A percentile compares a stretch with the other conserved stretches of the same genome.
phyloP scores from a whole-genome alignment of 805 yeast species.

The Blastobotrys terrestris region DNA sequence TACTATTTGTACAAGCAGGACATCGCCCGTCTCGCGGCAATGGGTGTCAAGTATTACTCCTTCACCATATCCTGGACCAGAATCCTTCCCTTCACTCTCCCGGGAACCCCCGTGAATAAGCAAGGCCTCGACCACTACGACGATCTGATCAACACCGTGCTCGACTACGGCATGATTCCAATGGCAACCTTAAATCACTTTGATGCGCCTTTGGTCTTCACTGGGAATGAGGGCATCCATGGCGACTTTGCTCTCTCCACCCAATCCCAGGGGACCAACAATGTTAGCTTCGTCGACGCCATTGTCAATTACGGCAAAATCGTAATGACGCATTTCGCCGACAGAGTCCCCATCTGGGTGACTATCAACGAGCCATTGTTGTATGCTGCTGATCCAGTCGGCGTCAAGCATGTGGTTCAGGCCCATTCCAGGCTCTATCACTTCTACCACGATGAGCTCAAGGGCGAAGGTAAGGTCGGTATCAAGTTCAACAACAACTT shows the following conservation, averaged over 20 bases:
- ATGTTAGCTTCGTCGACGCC: constrained; percentile 28
- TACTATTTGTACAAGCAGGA: constrained; percentile 34
- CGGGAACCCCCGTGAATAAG: constrained; percentile 17
- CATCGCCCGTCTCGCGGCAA: constrained; percentile 29
- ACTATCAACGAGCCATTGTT: constrained; percentile 32
- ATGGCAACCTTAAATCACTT: constrained; percentile 33
- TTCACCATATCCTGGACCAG: constrained; percentile 34
- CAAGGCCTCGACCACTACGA: constrained; percentile 31
- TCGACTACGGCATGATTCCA: constrained; percentile 25
- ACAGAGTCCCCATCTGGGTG: constrained; percentile 31
- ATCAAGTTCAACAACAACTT: constrained; percentile 29
- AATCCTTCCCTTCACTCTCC: constrained; percentile 29
- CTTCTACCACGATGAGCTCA: constrained; percentile 24
- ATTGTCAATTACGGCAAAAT: constrained; percentile 32
- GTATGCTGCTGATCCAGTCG: constrained; percentile 2
- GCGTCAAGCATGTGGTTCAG: constrained; percentile 23
- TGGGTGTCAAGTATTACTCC: constrained; percentile 32
- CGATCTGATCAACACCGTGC: constrained; percentile 28
- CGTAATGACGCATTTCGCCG: constrained; percentile 29
- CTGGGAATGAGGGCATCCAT: not conserved
- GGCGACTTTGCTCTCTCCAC: constrained; percentile 16
- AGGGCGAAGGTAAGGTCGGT: constrained; percentile 26
- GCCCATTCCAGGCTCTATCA: constrained; percentile 27
- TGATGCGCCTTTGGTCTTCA: constrained; percentile 28
- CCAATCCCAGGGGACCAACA: constrained; percentile 26